Evolutionary conservation across 345 rosid genomes (phyloP), one percentile per base, ranked within the genome.

Genomic region (Triadica sebifera): DNA sequence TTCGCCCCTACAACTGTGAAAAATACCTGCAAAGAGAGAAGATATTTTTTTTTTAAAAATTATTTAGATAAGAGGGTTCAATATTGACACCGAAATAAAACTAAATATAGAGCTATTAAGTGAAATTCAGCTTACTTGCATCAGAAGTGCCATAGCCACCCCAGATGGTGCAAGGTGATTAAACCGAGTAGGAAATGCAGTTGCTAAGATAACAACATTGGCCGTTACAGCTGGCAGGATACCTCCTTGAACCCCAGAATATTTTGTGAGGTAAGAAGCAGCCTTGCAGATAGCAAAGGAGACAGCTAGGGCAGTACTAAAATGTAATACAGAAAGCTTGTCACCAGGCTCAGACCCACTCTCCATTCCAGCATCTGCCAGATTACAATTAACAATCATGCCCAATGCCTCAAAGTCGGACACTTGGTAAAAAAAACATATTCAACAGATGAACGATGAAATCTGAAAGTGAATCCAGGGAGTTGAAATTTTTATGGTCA

Each of bases 1-100:
- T 89, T 90, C 8, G 97, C 97, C 63, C 97, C 97, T 61, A 92
- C 87, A 49, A 94, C 95, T 1, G 95, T 78, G 80, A 94, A 94
- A 81, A 94, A 94, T 25, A 92, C 92, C 97, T 90, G 83, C 59
- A 63, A 68, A 19, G 16, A 47, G 34, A 24, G 72, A 56, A 49
- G 29, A 52, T n/a, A n/a, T n/a, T n/a, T n/a, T n/a, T n/a, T n/a
- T n/a, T 43, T 17, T 12, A 49, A 38, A 34, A 22, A 17, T 38
- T 38, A 4, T 47, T 24, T 12, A 25, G n/a, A 43, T 22, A 9
- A 65, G 51, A 57, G 7, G 22, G 59, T 47, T 12, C 17, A 19
- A 12, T 24, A 8, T 20, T 24, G 41, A 70, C 64, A 57, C 52
- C 3, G 34, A 10, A 15, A 7, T 17, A 53, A n/a, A 53, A 66